These are phyloP conservation scores for Skeletonema tropicum DNA, from an alignment of 108 stramenopile genomes.

Conservation along the genomic window DNA sequence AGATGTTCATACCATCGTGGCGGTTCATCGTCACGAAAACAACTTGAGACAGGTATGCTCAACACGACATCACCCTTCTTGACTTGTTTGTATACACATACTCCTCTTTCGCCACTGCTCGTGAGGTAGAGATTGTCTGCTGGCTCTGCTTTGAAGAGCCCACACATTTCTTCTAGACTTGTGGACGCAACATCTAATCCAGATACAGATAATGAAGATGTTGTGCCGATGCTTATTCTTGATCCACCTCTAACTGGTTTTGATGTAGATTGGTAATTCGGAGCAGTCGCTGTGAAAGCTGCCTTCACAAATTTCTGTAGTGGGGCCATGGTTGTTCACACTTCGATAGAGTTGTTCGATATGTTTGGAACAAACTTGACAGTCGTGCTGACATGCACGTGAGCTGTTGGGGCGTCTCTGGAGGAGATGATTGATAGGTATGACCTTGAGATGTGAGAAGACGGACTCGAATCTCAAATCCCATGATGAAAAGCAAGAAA, in stretches of 20 bases:
- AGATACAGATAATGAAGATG: background rate
- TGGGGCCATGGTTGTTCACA: background rate
- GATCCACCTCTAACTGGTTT: background rate
- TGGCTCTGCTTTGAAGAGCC: slow-evolving; percentile 8
- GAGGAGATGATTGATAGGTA: no score
- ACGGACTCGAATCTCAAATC: no score
- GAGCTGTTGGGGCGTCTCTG: no score
- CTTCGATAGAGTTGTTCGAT: no score
- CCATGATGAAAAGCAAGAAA: no score
- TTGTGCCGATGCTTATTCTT: background rate
- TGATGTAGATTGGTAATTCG: background rate
- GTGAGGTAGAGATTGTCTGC: slow-evolving; percentile 2
- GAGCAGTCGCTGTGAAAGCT: background rate
- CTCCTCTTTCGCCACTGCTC: slow-evolving; percentile 50
- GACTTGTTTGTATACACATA: slow-evolving; percentile 44
- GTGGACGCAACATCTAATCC: slow-evolving; percentile 7
- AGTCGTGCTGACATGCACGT: no score
- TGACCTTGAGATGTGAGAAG: no score
- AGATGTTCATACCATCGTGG: slow-evolving; percentile 52
- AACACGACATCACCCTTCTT: slow-evolving; percentile 56
- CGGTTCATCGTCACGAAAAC: slow-evolving; percentile 69
- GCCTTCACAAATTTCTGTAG: background rate
- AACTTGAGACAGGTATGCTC: slow-evolving; percentile 62
- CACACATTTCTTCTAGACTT: slow-evolving; percentile 7
- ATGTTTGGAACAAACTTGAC: no score